Conservation (phyloP, 208 protist genomes). For the Acanthamoeba lugdunensis region DNA sequence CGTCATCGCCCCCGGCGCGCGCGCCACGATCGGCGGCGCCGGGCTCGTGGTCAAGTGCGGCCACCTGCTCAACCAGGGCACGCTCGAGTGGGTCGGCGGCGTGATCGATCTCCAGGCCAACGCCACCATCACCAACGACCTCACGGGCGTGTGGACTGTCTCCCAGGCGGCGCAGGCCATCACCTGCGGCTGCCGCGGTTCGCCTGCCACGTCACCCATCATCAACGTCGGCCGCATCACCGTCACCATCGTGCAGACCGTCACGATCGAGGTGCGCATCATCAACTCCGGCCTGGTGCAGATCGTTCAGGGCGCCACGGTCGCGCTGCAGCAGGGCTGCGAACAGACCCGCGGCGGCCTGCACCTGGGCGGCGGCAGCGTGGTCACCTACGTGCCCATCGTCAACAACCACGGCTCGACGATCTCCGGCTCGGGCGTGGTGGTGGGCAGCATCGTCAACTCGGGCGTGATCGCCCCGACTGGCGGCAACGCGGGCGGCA, state of each 20-base stretch:
- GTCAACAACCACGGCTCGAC: not conserved
- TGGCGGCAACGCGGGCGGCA: not conserved
- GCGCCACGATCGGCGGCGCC: constrained; percentile 12
- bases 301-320: not conserved
- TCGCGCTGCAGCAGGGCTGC: constrained; percentile 52
- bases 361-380: constrained; percentile 17
- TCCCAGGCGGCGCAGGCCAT: not conserved
- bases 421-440: constrained; percentile 20
- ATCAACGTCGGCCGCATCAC: constrained; percentile 1
- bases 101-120: constrained; percentile 8
- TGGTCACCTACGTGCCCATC: constrained; percentile 44
- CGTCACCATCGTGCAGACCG: not conserved
- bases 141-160: constrained; percentile 3
- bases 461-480: not conserved
- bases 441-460: constrained; percentile 56
- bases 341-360: not conserved
- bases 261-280: not conserved
- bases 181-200: constrained; percentile 21
- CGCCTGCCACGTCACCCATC: not conserved
- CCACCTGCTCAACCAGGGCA: constrained; percentile 41
- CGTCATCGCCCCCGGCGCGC: constrained; percentile 16
- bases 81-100: constrained; percentile 1
- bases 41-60: constrained; percentile 19
- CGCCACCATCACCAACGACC: constrained; percentile 22
- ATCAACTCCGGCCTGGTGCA: constrained; percentile 21